Evolutionary conservation across 1,139 yeast species (phyloP), one percentile per base, ranked within the genome.

Genomic region (Candida buenavistaensis): DNA sequence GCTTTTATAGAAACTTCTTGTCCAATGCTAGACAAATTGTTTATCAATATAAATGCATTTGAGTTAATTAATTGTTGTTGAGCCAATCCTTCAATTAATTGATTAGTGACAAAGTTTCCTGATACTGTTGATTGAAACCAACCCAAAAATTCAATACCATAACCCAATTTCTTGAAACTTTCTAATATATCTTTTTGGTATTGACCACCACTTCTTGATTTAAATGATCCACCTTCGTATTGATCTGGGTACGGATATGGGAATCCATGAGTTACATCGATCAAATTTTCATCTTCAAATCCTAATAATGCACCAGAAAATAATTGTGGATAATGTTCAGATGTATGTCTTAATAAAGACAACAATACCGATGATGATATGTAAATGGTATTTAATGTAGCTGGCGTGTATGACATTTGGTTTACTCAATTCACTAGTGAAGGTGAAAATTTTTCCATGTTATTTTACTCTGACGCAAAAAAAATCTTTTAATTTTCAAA

Each of bases 281-380:
- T 63, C 13, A 63, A 52, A 23, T 61, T 75, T 45, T 72, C 78
- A 39, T 77, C 80, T 56, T 83, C 89, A 44, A 83, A 72, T 13
- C 96, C 96, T 38, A 83, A 76, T 36, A 88, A 68, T 31, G 90
- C 80, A 20, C 96, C 96, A 19, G 86, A 74, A 38, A 76, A 82
- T 22, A 82, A 67, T 13, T 79, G 69, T 26, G 94, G 89, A 52
- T 72, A 75, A 51, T 75, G 68, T 43, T 82, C 87, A 27, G 87
- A 73, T 11, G 89, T 80, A 57, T 85, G 88, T 58, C 84, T 80
- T 47, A 83, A 69, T 46, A 88, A 72, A 45, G 83, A 80, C 49
- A 87, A 69, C 35, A 83, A 82, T 23, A 77, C 90, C 43, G 79
- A 69, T 23, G 81, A 75, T 45, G 75, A 76, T 31, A 78, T 60